Evolutionary conservation across 345 rosid genomes (phyloP), one percentile per base, ranked within the genome.

Genomic region (Firmiana major): DNA sequence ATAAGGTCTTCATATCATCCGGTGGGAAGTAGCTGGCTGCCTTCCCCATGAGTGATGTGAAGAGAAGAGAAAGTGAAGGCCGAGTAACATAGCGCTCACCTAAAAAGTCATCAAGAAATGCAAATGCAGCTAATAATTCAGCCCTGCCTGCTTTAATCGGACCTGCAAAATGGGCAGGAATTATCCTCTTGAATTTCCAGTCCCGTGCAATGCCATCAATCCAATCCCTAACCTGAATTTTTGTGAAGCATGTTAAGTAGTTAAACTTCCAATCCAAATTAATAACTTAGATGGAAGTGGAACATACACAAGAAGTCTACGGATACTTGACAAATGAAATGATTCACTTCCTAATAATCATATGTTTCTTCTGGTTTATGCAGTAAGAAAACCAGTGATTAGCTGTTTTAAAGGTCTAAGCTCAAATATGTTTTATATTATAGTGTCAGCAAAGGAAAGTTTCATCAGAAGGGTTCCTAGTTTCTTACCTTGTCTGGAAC

Each of bases 1-100:
- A 94, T 24, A 91, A 80, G 40, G 97, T 94, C 84, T 87, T 92
- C 98, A 94, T 94, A 86, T 94, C 98, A 68, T 95, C 99, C 0
- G 98, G 97, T 45, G 99, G 97, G 83, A 95, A 95, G 88, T 95
- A 93, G 74, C 91, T 90, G 11, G 97, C 99, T 9, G 99, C 97
- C 86, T 92, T 93, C 40, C 99, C 98, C 91, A 93, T 86, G 6
- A 95, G 81, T 24, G 88, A 89, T 53, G 97, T 45, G 68, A 95
- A 87, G 73, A 93, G 83, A 65, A 90, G 87, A 53, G 96, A 88
- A 9, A 95, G 83, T 0, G 96, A 90, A 73, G 97, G 93, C 45
- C 91, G 87, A 38, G 88, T 89, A 51, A 84, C 81, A 5, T 93
- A 91, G 17, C 86, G 88, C 53, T 96, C 97, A 0, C 92, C 94